Base-by-base conservation (phyloP, 441 rosid species). In the Isatis lusitanica region DNA sequence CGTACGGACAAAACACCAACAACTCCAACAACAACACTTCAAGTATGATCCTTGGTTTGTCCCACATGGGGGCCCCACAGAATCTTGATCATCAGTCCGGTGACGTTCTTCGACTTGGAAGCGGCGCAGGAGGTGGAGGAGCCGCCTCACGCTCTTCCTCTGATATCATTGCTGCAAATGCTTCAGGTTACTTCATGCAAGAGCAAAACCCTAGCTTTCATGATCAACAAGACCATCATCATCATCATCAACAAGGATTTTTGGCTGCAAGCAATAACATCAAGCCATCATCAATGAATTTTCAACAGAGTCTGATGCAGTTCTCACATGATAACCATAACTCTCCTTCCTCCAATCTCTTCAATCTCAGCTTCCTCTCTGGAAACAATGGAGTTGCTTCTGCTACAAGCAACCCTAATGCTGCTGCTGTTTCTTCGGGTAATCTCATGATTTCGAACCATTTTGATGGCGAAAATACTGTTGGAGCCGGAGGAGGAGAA, bases 281-380 rank as follows among this genome's bases (percentile, higher is more conserved):
- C 3, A 70, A 76, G 72, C 18, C 55, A 6, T 58, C 76, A 47
- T 62, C 77, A 18, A 79, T 58, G 71, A 63, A 9, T 58, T 83
- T 64, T 46, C 80, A 77, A 61, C 84, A 79, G 60, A 83, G 79
- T 42, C 60, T 85, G 65, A 85, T 85, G 87, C 88, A 85, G 44
- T 77, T 79, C 64, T 70, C 88, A 71, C 76, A 71, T n/a, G 81
- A 81, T 59, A 53, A 67, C 51, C 76, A 51, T 42, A 78, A 66
- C 50, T 50, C 81, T 43, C 59, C 74, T 13, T 61, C 83, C 10
- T 72, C 80, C 1, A 86, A 81, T 53, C 68, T 79, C 52, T 81
- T 86, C 83, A 84, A 83, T 66, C 82, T 84, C 15, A 70, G 84
- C 70, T 84, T 86, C 83, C 82, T 81, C 18, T 73, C 84, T 0